These are phyloP conservation scores for Cyberlindnera bimundalis DNA, from an alignment of 805 yeast genomes.

Conservation along the genomic window DNA sequence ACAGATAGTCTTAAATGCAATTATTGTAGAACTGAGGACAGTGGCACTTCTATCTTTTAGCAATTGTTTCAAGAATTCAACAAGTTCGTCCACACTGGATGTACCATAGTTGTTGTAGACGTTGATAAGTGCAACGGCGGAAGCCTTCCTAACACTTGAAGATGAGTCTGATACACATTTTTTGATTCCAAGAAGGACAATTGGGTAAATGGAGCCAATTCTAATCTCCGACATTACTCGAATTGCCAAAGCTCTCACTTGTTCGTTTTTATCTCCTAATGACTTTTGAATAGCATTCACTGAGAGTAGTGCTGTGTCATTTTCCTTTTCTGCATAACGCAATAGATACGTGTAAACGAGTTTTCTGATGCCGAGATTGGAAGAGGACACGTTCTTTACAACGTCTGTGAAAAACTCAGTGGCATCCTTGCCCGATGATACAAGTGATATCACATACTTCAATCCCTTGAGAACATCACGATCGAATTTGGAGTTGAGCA, in stretches of 20 bases:
- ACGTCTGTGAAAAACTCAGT: conserved; percentile 73
- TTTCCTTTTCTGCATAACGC: conserved; percentile 77
- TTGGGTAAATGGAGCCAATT: conserved; percentile 78
- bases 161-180: conserved; percentile 68
- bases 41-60: conserved; percentile 60
- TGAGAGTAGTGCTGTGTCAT: conserved; percentile 84
- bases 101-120: conserved; percentile 41
- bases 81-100: conserved; percentile 46
- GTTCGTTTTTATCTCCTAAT: conserved; percentile 64
- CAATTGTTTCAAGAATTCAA: conserved; percentile 46
- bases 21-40: conserved; percentile 70
- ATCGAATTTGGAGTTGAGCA: conserved; percentile 66
- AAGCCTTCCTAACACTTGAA: conserved; percentile 73
- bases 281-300: conserved; percentile 90
- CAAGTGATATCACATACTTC: conserved; percentile 47
- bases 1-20: conserved; percentile 49
- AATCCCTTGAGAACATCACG: conserved; percentile 60
- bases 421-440: conserved; percentile 38
- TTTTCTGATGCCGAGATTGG: conserved; percentile 60
- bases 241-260: conserved; percentile 67
- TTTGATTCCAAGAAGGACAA: conserved; percentile 68
- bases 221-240: conserved; percentile 80
- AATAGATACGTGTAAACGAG: conserved; percentile 74
- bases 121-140: conserved; percentile 73
- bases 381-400: conserved; percentile 78